A percentile compares a stretch with the other conserved stretches of the same genome.
These are phyloP conservation scores for Mallotus repandus DNA, from an alignment of 441 rosid species.

Conservation along the genomic window DNA sequence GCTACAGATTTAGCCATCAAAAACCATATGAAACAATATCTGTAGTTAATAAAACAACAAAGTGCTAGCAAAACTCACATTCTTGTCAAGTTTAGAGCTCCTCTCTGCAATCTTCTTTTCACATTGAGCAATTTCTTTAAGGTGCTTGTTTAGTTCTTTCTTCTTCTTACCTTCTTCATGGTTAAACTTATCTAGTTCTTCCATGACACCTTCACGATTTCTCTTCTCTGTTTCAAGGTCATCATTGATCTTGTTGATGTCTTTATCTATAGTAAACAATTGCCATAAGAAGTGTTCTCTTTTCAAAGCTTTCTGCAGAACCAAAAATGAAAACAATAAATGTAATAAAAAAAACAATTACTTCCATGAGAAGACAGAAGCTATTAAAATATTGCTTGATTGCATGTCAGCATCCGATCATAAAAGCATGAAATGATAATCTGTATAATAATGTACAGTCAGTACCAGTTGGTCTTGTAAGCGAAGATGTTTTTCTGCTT, in stretches of 20 bases:
- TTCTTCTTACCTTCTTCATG: conserved; percentile 62
- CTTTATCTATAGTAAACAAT: conserved; percentile 75
- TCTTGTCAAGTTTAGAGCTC: conserved; percentile 62
- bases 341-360: not conserved
- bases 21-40: not conserved
- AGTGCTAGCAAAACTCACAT: conserved; percentile 49
- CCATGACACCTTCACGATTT: conserved; percentile 59
- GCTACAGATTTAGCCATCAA: not conserved
- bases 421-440: conserved; percentile 18
- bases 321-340: not conserved
- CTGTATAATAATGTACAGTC: conserved; percentile 11
- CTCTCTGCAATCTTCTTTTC: conserved; percentile 88
- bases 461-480: conserved; percentile 91
- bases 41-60: conserved; percentile 5
- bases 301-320: conserved; percentile 82
- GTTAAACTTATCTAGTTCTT: conserved; percentile 66
- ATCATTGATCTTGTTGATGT: conserved; percentile 55
- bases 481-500: conserved; percentile 92
- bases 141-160: conserved; percentile 75
- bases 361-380: conserved; percentile 6
- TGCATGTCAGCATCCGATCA: conserved; percentile 4
- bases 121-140: conserved; percentile 70
- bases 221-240: conserved; percentile 70
- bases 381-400: not conserved
- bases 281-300: conserved; percentile 86